These are phyloP conservation scores for Phytophthora agathidicida DNA, from an alignment of 352 stramenopile species.

Conservation along the genomic window DNA sequence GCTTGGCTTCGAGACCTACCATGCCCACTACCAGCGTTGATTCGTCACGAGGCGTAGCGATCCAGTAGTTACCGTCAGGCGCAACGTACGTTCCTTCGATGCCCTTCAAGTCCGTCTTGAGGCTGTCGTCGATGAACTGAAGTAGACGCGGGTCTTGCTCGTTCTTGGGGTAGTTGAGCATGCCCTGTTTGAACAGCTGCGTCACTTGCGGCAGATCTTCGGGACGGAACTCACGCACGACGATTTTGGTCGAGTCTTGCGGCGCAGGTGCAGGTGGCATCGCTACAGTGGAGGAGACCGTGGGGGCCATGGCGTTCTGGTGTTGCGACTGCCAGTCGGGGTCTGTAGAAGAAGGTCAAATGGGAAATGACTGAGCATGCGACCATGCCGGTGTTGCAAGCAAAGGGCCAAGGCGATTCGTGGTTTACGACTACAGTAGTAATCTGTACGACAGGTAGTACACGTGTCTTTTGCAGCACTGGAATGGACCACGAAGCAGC, in stretches of 20 bases:
- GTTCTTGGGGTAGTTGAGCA: slow-evolving; percentile 24
- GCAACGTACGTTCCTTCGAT: slow-evolving; percentile 41
- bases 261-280: not conserved
- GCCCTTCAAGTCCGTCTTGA: slow-evolving; percentile 34
- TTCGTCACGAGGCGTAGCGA: slow-evolving; percentile 30
- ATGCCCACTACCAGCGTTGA: slow-evolving; percentile 32
- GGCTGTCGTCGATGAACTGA: slow-evolving; percentile 27
- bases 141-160: slow-evolving; percentile 13
- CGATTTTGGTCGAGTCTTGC: slow-evolving; percentile 18
- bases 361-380: slow-evolving; percentile 7
- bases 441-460: too few relatives aligned
- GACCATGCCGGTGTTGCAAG: slow-evolving; percentile 10
- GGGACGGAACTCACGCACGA: slow-evolving; percentile 18
- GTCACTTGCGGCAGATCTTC: slow-evolving; percentile 28
- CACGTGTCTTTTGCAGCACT: slow-evolving; percentile 11
- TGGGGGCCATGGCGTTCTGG: slow-evolving; percentile 14
- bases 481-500: not conserved
- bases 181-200: slow-evolving; percentile 28
- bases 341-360: slow-evolving; percentile 8
- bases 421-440: too few relatives aligned
- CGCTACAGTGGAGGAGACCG: slow-evolving; percentile 6
- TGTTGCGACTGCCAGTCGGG: not conserved
- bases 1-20: slow-evolving; percentile 39
- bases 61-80: slow-evolving; percentile 48
- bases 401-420: not conserved